These are phyloP conservation scores for Lentinula sp. DNA, from an alignment of 768 basidiomycete genomes.

Conservation along the genomic window DNA sequence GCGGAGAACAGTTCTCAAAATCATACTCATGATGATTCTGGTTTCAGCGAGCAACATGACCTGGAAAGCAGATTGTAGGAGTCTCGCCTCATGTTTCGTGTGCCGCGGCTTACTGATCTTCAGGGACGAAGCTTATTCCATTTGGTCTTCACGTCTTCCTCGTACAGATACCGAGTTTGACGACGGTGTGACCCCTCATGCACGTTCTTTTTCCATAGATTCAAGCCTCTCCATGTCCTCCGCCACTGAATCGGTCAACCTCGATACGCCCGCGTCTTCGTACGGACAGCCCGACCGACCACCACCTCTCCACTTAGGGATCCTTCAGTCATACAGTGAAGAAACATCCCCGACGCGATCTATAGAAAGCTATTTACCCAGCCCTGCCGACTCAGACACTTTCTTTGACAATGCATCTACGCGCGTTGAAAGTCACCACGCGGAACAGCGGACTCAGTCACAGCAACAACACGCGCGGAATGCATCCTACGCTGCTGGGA, in stretches of 20 bases:
- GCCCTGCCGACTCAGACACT: constrained; percentile 48
- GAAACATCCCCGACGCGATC: constrained; percentile 43
- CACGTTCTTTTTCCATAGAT: constrained; percentile 56
- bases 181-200: constrained; percentile 40
- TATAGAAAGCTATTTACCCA: constrained; percentile 49
- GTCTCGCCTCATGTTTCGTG: constrained; percentile 8
- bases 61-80: constrained; percentile 36
- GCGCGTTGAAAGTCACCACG: constrained; percentile 14
- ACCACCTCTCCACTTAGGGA: constrained; percentile 43
- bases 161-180: constrained; percentile 27
- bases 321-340: constrained; percentile 31
- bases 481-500: constrained; percentile 42
- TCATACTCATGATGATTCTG: constrained; percentile 43
- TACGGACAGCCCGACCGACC: constrained; percentile 31
- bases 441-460: constrained; percentile 10
- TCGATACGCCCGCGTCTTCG: constrained; percentile 13
- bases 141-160: constrained; percentile 36
- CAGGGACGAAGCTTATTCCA: constrained; percentile 34
- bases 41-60: constrained; percentile 38
- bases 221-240: constrained; percentile 51
- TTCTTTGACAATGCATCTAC: constrained; percentile 39
- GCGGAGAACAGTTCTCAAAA: constrained; percentile 30
- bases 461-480: constrained; percentile 36
- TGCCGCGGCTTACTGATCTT: not conserved
- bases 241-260: constrained; percentile 25